A percentile compares a stretch with the other conserved stretches of the same genome.
Conservation (phyloP, 306 rosid species). For the Acacia crassicarpa region DNA sequence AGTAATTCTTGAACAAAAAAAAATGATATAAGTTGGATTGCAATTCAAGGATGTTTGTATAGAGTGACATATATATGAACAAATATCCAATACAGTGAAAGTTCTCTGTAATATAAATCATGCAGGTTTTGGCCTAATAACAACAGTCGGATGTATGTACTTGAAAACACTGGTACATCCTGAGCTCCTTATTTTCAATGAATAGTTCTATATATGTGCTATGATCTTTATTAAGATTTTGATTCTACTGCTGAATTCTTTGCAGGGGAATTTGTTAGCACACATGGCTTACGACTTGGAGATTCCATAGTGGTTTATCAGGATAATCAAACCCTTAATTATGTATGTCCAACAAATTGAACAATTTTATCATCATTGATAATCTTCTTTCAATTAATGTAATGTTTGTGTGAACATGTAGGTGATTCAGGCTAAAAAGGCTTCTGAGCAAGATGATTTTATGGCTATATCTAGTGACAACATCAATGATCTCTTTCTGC, state of each 20-base stretch:
- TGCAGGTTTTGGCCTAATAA: slow-evolving; percentile 97
- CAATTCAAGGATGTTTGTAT: neutral
- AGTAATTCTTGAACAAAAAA: too few species aligned
- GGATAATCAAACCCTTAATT: slow-evolving; percentile 54
- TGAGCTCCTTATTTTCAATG: neutral
- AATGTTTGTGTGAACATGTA: slow-evolving; percentile 12
- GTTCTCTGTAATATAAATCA: neutral
- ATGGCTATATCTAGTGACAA: slow-evolving; percentile 26
- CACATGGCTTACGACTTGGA: slow-evolving; percentile 73
- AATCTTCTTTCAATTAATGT: neutral
- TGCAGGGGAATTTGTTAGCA: slow-evolving; percentile 77
- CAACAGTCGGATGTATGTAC: slow-evolving; percentile 97
- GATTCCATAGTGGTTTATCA: slow-evolving; percentile 80
- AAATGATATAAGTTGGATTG: neutral
- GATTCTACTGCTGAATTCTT: slow-evolving; percentile 6
- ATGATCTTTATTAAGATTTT: neutral
- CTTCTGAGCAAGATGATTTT: slow-evolving; percentile 45
- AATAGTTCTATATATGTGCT: neutral
- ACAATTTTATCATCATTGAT: neutral
- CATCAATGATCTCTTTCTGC: slow-evolving; percentile 33
- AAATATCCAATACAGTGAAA: neutral
- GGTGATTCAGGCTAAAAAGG: slow-evolving; percentile 74
- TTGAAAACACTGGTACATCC: slow-evolving; percentile 84
- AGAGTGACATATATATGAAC: neutral
- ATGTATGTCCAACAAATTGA: slow-evolving; percentile 42